These are phyloP conservation scores for Tympanopsis confertula DNA, from an alignment of 2,329 filamentous ascomycete species.

Conservation along the genomic window DNA sequence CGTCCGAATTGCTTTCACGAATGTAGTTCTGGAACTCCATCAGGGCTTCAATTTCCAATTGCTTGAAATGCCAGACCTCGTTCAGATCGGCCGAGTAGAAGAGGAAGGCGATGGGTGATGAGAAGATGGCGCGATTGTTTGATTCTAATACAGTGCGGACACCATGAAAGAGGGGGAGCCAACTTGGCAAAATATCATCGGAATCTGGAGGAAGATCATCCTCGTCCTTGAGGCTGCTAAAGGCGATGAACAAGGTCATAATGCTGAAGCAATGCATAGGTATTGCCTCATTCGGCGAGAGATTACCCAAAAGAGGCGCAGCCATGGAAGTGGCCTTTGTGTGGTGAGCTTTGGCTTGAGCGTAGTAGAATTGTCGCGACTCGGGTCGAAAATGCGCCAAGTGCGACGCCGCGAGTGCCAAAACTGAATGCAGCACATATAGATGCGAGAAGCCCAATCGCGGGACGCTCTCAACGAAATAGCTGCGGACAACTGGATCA, in stretches of 20 bases:
- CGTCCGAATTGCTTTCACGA: constrained; percentile 4
- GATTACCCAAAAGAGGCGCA: constrained; percentile 16
- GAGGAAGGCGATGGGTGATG: constrained; percentile 12
- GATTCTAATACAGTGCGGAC: constrained; percentile 17
- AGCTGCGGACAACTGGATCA: constrained; percentile 24
- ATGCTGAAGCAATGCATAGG: constrained; percentile 25
- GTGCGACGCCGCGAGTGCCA: constrained; percentile 36
- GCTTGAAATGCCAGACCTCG: constrained; percentile 5
- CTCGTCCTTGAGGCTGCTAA: constrained; percentile 18
- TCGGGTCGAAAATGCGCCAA: constrained; percentile 26
- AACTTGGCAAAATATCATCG: constrained; percentile 19
- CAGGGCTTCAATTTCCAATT: constrained; percentile 10
- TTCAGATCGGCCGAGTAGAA: constrained; percentile 12
- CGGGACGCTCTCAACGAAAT: constrained; percentile 34
- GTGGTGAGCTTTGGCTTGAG: constrained; percentile 22
- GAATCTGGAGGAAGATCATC: constrained; percentile 21
- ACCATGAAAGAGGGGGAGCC: constrained; percentile 23
- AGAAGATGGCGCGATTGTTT: constrained; percentile 9
- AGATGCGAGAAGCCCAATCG: constrained; percentile 30
- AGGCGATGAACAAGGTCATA: constrained; percentile 20
- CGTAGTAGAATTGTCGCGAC: constrained; percentile 22
- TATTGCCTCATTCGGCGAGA: constrained; percentile 18
- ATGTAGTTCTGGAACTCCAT: constrained; percentile 9
- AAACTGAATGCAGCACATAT: constrained; percentile 33
- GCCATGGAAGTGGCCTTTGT: constrained; percentile 16